These are phyloP conservation scores for Clathrospora elynae DNA, from an alignment of 2,329 filamentous ascomycete species.

Conservation along the genomic window DNA sequence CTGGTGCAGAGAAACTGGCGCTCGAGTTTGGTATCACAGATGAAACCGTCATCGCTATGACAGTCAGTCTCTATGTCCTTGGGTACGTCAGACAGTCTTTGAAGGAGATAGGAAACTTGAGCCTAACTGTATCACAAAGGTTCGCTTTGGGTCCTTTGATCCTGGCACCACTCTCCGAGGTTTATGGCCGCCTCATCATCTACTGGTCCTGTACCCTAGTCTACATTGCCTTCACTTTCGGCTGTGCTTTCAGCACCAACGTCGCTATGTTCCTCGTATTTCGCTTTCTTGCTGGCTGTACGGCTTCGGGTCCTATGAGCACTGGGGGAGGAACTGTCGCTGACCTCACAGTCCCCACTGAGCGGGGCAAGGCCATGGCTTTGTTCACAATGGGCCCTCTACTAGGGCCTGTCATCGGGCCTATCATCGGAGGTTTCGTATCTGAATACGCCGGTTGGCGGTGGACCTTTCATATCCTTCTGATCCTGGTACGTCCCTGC, in stretches of 20 bases:
- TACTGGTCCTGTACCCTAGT: neutral
- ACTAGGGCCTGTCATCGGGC: slow-evolving; percentile 50
- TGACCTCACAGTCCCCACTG: slow-evolving; percentile 56
- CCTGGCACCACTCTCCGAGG: neutral
- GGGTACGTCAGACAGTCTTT: too few species aligned
- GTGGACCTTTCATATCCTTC: too few species aligned
- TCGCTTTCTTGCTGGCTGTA: slow-evolving; percentile 31
- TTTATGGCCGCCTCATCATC: slow-evolving; percentile 8
- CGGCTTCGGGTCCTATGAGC: slow-evolving; percentile 39
- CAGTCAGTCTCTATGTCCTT: too few species aligned
- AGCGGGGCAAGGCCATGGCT: slow-evolving; percentile 57
- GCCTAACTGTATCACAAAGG: too few species aligned
- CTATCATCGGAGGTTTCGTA: neutral
- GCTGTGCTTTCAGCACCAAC: slow-evolving; percentile 26
- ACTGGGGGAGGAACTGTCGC: slow-evolving; percentile 59
- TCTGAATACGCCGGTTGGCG: neutral
- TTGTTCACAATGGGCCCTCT: slow-evolving; percentile 57
- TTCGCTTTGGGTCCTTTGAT: slow-evolving; percentile 10
- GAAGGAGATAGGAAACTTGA: too few species aligned
- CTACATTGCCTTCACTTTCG: slow-evolving; percentile 36
- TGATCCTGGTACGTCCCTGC: too few species aligned
- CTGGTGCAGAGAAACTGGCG: too few species aligned
- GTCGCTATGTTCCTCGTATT: slow-evolving; percentile 31
- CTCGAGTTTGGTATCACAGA: too few species aligned
- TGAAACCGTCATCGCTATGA: too few species aligned